These are phyloP conservation scores for Xylariaceae sp. DNA, from an alignment of 2,329 filamentous ascomycete species.

Conservation along the genomic window DNA sequence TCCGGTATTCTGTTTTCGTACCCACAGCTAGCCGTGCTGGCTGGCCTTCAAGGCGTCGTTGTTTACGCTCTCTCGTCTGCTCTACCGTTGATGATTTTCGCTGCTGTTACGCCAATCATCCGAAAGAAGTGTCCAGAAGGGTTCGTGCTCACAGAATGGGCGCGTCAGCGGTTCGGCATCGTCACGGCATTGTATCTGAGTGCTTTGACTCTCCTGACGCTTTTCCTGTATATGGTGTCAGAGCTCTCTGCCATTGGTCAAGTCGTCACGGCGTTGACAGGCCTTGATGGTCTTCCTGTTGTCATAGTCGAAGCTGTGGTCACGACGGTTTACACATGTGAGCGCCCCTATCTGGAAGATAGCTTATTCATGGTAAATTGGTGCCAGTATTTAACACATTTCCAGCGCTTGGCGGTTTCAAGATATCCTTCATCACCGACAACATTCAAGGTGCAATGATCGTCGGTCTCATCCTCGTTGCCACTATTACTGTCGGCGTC, in stretches of 20 bases:
- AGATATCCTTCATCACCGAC: conserved; percentile 80
- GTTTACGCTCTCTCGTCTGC: conserved; percentile 73
- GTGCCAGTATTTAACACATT: conserved; percentile 12
- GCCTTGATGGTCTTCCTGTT: conserved; percentile 69
- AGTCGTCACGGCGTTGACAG: conserved; percentile 71
- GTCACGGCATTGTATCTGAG: conserved; percentile 71
- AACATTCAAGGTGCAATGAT: conserved; percentile 80
- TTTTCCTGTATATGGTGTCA: conserved; percentile 85
- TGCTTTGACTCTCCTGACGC: conserved; percentile 72
- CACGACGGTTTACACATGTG: conserved; percentile 82
- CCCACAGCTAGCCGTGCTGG: conserved; percentile 74
- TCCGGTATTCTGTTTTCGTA: conserved; percentile 83
- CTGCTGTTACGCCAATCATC: conserved; percentile 72
- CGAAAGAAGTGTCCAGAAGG: conserved; percentile 77
- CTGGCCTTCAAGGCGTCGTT: conserved; percentile 74
- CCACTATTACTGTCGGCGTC: conserved; percentile 73
- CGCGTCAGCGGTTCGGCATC: conserved; percentile 71
- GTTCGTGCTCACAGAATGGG: conserved; percentile 84
- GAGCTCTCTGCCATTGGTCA: conserved; percentile 80
- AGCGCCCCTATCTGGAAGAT: conserved; percentile 20
- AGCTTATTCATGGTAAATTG: background rate
- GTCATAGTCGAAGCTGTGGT: conserved; percentile 75
- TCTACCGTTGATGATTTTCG: conserved; percentile 72
- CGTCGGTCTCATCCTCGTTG: conserved; percentile 69
- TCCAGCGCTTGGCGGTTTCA: conserved; percentile 74